Conservation (phyloP, 164 flowering plant species). For the Amborella trichopoda region DNA sequence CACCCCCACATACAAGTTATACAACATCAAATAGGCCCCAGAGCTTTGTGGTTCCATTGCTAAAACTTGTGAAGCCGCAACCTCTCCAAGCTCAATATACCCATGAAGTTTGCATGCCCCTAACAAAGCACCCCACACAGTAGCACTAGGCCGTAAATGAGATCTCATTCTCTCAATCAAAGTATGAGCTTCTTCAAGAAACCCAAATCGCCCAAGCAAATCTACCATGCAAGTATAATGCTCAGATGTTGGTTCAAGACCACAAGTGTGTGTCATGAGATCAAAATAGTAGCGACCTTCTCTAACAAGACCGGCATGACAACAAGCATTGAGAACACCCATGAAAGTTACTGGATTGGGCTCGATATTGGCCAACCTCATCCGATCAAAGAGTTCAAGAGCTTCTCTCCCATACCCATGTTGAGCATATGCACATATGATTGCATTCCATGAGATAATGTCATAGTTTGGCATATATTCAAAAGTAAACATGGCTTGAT, state of each 20-base stretch:
- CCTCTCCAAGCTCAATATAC: conserved; percentile 33
- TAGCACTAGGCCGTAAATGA: conserved; percentile 29
- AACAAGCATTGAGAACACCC: conserved; percentile 48
- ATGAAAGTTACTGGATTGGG: conserved; percentile 53
- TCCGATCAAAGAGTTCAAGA: conserved; percentile 29
- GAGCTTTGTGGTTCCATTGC: conserved; percentile 44
- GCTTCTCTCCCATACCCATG: conserved; percentile 47
- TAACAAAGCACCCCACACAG: conserved; percentile 62
- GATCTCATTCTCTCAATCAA: conserved; percentile 30
- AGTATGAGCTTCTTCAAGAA: conserved; percentile 34
- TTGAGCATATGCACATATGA: conserved; percentile 53
- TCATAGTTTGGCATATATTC: conserved; percentile 29
- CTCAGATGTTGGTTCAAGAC: conserved; percentile 32
- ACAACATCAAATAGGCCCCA: conserved; percentile 49
- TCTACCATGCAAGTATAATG: conserved; percentile 64
- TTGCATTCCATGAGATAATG: conserved; percentile 57
- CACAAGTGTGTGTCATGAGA: conserved; percentile 38
- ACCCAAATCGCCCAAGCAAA: conserved; percentile 48
- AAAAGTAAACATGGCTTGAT: conserved; percentile 32
- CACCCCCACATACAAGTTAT: conserved; percentile 31
- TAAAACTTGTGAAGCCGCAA: conserved; percentile 35
- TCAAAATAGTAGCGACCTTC: conserved; percentile 34
- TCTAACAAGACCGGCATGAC: conserved; percentile 51
- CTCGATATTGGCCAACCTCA: conserved; percentile 27
- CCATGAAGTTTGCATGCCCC: conserved; percentile 58